Percentiles rank a stretch among this genome's conserved stretches.
phyloP scores from a whole-genome alignment of 2,329 filamentous ascomycete genomes.

The Beauveria pseudobassiana region DNA sequence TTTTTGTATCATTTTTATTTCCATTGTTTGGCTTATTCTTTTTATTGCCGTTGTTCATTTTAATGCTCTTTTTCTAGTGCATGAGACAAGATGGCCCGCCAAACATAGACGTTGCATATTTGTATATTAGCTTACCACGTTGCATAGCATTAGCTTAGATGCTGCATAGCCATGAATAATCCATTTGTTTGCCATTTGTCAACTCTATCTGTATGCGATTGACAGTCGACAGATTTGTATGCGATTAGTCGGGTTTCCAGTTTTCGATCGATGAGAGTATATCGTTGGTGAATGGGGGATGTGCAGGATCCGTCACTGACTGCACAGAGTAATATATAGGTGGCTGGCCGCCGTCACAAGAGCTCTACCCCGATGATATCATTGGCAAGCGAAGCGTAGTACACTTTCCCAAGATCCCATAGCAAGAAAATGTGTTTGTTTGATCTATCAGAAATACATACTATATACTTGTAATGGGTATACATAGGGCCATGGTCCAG shows the following conservation, averaged over 20 bases:
- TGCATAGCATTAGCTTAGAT: not conserved
- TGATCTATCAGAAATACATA: not conserved
- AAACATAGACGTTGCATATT: not conserved
- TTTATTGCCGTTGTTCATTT: not conserved
- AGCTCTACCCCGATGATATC: not conserved
- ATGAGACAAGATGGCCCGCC: not conserved
- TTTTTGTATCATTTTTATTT: not conserved
- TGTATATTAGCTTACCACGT: not conserved
- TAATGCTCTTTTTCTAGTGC: not conserved
- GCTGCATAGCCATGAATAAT: not conserved
- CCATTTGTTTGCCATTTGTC: too few species aligned
- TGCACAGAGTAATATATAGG: not conserved
- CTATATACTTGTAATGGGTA: conserved; percentile 1
- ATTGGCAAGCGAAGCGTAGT: not conserved
- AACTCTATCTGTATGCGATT: too few species aligned
- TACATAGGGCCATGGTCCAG: not conserved
- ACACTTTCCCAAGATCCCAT: not conserved
- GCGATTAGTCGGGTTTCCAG: too few species aligned
- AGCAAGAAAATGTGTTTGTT: not conserved
- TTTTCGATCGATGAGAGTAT: too few species aligned
- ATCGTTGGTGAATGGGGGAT: too few species aligned
- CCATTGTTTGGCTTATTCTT: not conserved
- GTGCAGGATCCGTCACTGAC: too few species aligned
- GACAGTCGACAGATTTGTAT: too few species aligned
- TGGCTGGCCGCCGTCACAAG: not conserved